Conservation (phyloP, 257 asterid genomes). For the Fraxinus anomala region DNA sequence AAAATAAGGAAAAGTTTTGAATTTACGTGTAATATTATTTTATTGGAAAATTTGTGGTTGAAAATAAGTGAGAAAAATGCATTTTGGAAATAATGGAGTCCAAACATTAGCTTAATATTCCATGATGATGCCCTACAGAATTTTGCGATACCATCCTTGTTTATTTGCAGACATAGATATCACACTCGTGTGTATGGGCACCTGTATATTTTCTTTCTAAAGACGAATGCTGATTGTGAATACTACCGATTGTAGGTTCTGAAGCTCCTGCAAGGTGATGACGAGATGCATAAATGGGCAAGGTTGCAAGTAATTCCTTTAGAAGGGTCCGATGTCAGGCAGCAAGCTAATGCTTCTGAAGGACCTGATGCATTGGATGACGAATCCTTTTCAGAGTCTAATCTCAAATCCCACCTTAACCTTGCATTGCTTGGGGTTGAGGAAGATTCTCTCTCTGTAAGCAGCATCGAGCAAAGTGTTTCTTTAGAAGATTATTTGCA, state of each 20-base stretch:
- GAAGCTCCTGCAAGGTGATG: constrained; percentile 84
- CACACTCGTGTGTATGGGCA: not conserved
- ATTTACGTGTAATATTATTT: no score
- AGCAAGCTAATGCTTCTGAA: constrained; percentile 40
- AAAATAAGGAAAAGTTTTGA: no score
- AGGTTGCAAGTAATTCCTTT: constrained; percentile 59
- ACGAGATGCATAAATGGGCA: constrained; percentile 68
- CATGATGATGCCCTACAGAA: not conserved
- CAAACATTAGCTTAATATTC: not conserved
- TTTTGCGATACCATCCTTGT: no score
- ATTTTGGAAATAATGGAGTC: no score
- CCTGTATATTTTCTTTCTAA: not conserved
- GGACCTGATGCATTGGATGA: constrained; percentile 65
- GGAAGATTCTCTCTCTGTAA: constrained; percentile 68
- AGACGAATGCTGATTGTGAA: not conserved
- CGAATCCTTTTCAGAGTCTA: constrained; percentile 58
- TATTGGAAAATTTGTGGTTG: no score
- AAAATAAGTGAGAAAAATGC: no score
- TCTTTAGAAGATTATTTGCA: constrained; percentile 76
- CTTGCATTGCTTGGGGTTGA: constrained; percentile 85
- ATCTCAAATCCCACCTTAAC: constrained; percentile 73
- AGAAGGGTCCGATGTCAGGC: constrained; percentile 42
- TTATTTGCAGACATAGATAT: no score
- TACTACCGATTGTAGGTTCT: constrained; percentile 43
- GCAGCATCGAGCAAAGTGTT: constrained; percentile 83